Percentiles rank a stretch among this genome's conserved stretches.
phyloP scores from a whole-genome alignment of 176 grass and related monocot species.

The Urochloa ruziziensis region DNA sequence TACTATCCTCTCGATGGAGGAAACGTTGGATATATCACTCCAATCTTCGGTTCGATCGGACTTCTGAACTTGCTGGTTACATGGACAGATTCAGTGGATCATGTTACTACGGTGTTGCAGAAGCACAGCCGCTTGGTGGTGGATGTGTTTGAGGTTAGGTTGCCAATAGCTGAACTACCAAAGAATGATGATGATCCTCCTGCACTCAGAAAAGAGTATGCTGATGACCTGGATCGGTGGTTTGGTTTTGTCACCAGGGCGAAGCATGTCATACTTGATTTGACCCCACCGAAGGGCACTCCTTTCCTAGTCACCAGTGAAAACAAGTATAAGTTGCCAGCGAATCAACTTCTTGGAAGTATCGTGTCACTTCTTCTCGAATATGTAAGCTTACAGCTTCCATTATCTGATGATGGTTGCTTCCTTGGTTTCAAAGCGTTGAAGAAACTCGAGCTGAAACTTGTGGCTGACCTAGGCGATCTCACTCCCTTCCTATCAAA shows the following conservation, averaged over 20 bases:
- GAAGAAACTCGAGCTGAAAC: neutral
- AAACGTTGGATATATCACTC: conserved; percentile 3
- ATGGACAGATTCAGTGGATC: neutral
- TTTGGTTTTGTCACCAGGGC: conserved; percentile 2
- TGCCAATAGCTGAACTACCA: too few relatives aligned
- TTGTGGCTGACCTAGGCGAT: neutral
- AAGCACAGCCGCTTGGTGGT: neutral
- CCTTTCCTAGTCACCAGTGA: neutral
- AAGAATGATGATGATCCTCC: neutral
- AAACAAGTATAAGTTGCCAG: neutral
- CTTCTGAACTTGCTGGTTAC: neutral
- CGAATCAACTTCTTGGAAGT: too few relatives aligned
- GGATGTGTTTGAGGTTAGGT: neutral
- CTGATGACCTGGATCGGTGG: neutral
- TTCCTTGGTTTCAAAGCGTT: neutral
- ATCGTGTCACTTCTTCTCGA: neutral
- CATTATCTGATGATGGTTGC: neutral
- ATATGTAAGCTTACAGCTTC: neutral
- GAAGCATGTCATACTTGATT: neutral
- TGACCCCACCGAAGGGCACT: neutral
- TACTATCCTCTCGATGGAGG: conserved; percentile 21
- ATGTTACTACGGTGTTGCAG: neutral
- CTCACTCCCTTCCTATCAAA: neutral
- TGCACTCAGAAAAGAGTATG: neutral
- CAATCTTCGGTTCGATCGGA: neutral